Evolutionary conservation across 225 moss, liverwort and hornwort species (phyloP).

Genomic region (Takakia lepidozioides): DNA sequence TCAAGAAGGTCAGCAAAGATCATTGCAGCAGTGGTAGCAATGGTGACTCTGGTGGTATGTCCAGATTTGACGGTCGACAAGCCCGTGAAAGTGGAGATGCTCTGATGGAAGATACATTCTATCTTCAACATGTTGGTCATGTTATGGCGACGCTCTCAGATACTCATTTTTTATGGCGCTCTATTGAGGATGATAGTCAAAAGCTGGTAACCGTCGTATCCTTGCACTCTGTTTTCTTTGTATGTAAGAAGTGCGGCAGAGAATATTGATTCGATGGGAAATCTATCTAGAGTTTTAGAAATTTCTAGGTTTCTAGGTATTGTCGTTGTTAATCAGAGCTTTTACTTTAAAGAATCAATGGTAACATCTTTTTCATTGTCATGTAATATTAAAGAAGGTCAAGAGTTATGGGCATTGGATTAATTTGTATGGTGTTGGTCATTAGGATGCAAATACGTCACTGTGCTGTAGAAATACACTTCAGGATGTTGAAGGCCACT

Average conservation of each 20-base stretch:
- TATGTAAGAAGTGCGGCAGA: too few species aligned
- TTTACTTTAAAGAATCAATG: too few species aligned
- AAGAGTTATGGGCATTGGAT: too few species aligned
- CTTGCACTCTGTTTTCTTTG: too few species aligned
- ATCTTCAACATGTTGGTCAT: constrained; percentile 32
- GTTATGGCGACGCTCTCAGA: constrained; percentile 20
- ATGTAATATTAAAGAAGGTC: too few species aligned
- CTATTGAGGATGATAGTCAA: constrained; percentile 16
- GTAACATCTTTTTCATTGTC: too few species aligned
- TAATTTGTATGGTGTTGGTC: too few species aligned
- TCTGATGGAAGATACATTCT: constrained; percentile 18
- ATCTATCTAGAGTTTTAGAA: too few species aligned
- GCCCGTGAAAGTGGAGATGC: constrained; percentile 6
- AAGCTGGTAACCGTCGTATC: constrained; percentile 18
- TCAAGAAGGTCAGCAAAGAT: constrained; percentile 18
- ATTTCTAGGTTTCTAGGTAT: too few species aligned
- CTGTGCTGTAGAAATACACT: constrained; percentile 22
- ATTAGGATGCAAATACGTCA: constrained; percentile 15
- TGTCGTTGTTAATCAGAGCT: too few species aligned
- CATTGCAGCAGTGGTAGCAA: constrained; percentile 21
- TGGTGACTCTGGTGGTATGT: constrained; percentile 4
- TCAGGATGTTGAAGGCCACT: constrained; percentile 14
- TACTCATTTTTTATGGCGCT: constrained; percentile 26
- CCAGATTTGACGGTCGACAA: constrained; percentile 12
- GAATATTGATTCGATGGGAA: too few species aligned